These are phyloP conservation scores for Nevesoporus exiguus DNA, from an alignment of 768 basidiomycete genomes.

Conservation along the genomic window DNA sequence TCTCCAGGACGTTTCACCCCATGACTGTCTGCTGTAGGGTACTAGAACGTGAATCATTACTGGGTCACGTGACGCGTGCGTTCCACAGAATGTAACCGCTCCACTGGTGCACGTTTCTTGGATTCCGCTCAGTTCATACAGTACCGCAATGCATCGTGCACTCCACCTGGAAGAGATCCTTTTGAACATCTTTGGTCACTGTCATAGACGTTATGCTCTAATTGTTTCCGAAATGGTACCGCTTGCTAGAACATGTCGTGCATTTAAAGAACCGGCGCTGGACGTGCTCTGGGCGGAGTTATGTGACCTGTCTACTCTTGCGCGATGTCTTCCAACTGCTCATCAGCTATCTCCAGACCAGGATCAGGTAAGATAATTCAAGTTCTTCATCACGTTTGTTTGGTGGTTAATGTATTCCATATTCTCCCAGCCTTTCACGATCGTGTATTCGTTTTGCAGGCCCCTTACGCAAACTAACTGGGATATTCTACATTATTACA, in stretches of 20 bases:
- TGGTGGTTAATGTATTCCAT: neutral
- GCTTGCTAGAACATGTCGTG: neutral
- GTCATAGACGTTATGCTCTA: neutral
- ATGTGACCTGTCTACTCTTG: neutral
- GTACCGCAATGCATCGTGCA: too few species aligned
- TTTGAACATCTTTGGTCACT: neutral
- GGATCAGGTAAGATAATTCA: neutral
- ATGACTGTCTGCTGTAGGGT: too few species aligned
- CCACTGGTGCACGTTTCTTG: too few species aligned
- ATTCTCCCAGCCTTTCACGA: too few species aligned
- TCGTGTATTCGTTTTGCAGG: too few species aligned
- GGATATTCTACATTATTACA: too few species aligned
- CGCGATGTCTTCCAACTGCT: neutral
- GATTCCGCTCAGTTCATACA: too few species aligned
- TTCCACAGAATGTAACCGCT: too few species aligned
- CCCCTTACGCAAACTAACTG: too few species aligned
- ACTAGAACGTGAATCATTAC: too few species aligned
- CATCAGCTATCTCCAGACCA: neutral
- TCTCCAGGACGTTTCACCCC: too few species aligned
- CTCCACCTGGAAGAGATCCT: neutral
- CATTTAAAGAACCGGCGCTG: neutral
- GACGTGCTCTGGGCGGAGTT: neutral
- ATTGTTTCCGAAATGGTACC: neutral
- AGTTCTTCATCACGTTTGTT: neutral
- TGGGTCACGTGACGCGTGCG: too few species aligned